Evolutionary conservation across 176 grass and related monocot species (phyloP), one percentile per base, ranked within the genome.

Genomic region (Phoenix roebelenii): DNA sequence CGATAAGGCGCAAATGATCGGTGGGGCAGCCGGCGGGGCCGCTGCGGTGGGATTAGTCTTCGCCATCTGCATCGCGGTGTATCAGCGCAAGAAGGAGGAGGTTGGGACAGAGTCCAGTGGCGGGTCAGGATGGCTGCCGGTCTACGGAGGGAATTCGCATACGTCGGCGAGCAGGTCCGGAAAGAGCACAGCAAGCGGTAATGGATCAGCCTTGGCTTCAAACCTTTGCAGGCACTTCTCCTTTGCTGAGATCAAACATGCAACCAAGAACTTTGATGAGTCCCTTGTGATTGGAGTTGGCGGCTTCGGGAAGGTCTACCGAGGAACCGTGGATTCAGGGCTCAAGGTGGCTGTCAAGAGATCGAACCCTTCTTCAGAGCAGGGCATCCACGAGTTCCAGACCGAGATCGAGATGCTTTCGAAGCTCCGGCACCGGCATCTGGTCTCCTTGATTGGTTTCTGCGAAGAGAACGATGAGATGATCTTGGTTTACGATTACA

Each of bases 381-480:
- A 61, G 29, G 59, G 59, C n/a, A 16, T 61, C 4, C 30, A 61
- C 7, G 59, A 61, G 59, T 61, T 61, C 59, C 29, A 48, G 20
- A 61, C 59, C 28, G 59, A 61, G 59, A 61, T 61, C 59, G 28
- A 61, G 28, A 61, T 61, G 59, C 28, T 61, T 9, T 61, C 59
- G 28, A 61, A 61, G 30, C 59, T 44, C n/a, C 23, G 29, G 59
- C 59, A 61, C 59, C 30, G 15, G 28, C 59, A 61, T 39, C 4
- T 61, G 59, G 59, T 61, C 59, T 61, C 59, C 18, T 18, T 61
- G n/a, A 61, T 61, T 17, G 59, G 59, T n/a, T 61, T 32, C 29
- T 61, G 59, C 59, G 59, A 61, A 39, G 59, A 61, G 59, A 61
- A 61, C 18, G 59, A n/a, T 9, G 59, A 61, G 59, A 61, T 61